Conservation (phyloP, 352 stramenopile species). For the Globisporangium acanthophoron region DNA sequence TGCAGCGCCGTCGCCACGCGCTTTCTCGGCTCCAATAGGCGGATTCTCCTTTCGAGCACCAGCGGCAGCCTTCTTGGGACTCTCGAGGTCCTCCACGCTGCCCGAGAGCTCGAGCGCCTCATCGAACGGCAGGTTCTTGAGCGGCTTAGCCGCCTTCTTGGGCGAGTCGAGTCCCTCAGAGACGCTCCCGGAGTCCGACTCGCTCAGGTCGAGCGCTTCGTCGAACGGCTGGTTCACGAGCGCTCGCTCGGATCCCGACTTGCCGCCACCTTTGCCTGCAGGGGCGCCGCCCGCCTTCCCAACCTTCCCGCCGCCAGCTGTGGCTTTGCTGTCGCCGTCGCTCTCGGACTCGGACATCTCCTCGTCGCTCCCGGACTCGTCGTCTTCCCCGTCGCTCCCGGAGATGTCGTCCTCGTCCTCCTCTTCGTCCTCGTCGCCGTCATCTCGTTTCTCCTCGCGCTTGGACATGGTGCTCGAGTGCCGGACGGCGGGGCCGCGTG, state of each 20-base stretch:
- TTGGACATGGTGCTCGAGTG: no score
- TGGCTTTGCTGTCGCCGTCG: constrained; percentile 10
- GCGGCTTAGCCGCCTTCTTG: constrained; percentile 41
- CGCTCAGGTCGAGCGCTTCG: constrained; percentile 82
- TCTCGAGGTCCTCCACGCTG: constrained; percentile 73
- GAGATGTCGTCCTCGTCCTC: no score
- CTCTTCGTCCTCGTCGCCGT: no score
- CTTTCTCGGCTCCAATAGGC: constrained; percentile 3
- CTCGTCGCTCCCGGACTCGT: no score
- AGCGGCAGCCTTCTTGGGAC: constrained; percentile 29
- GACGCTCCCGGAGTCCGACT: constrained; percentile 58
- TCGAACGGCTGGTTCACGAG: constrained; percentile 84
- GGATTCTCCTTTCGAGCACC: constrained; percentile 4
- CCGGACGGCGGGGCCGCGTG: no score
- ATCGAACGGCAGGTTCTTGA: constrained; percentile 81
- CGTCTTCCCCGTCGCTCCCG: no score
- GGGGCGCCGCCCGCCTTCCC: constrained; percentile 13
- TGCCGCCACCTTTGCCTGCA: constrained; percentile 24
- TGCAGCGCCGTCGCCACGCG: not conserved
- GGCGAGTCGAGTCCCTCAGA: constrained; percentile 48
- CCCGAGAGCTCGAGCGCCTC: constrained; percentile 79
- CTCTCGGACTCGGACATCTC: no score
- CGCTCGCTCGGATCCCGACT: constrained; percentile 24
- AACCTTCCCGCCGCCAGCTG: constrained; percentile 8
- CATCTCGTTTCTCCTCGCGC: no score